Base-by-base conservation (phyloP, 116 monocot species). In the Cymodocea nodosa region DNA sequence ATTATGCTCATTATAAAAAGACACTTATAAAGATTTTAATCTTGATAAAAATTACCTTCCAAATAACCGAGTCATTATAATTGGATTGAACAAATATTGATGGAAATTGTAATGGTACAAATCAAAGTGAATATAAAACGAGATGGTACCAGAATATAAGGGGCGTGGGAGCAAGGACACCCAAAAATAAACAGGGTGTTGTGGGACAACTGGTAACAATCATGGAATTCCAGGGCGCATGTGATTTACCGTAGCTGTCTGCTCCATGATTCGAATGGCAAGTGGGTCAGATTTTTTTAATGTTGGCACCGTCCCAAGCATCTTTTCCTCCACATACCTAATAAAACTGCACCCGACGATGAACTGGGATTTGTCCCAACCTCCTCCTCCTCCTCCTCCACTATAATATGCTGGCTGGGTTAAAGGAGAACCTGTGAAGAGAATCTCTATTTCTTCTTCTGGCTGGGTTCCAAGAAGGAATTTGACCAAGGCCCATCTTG, bases 291-390 rank as follows among this genome's bases (percentile, higher is more conserved):
- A 39, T 50, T 75, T 68, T 57, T 75, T 82, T 79, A 80, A 76
- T 75, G 72, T 83, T 76, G 83, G 79, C 73, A 72, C 35, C 60
- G 68, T 76, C 69, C 66, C 70, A 49, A 68, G 80, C 77, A 77
- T 80, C 77, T 75, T 64, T 76, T 60, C 54, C 65, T 50, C 59
- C 69, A 73, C 73, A 69, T 55, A 64, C 80, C 75, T 35, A 18
- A 3, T 30, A 1, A 3, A 60, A 65, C 64, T 80, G 64, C 68
- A 62, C 56, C 66, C 62, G 72, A 51, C 61, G 56, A 54, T 70
- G 23, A 66, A 74, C 71, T 84, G 77, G 77, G 80, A 72, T 84
- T 77, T 77, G 65, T 84, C 78, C 39, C 59, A 68, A 35, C 61
- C 52, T 30, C 69, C 30, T 30, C 30, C 30, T 30, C 30, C 30